A percentile compares a stretch with the other conserved stretches of the same genome.
Evolutionary conservation across 495 filamentous ascomycete genomes (phyloP).

Genomic region (Penicillium canescens): DNA sequence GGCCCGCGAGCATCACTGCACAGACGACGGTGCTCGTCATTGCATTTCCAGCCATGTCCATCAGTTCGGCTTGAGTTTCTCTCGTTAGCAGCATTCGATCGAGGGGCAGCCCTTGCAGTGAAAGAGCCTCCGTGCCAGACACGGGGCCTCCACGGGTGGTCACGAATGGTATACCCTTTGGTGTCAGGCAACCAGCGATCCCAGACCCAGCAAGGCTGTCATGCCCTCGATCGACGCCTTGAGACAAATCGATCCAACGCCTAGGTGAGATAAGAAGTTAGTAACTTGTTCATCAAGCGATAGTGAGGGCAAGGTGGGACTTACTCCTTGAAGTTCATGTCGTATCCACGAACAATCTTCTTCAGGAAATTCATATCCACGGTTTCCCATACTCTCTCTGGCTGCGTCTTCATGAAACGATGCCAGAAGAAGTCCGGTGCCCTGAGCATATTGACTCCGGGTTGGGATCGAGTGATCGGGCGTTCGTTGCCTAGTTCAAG

Average conservation of each 20-base stretch:
- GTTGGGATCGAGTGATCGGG: conserved; percentile 58
- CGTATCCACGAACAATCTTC: conserved; percentile 44
- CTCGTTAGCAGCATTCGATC: conserved; percentile 60
- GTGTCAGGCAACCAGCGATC: conserved; percentile 70
- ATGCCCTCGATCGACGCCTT: conserved; percentile 66
- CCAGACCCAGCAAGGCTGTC: conserved; percentile 50
- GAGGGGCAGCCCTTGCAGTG: conserved; percentile 71
- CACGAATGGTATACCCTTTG: conserved; percentile 61
- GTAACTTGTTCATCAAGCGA: not conserved
- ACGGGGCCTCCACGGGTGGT: conserved; percentile 64
- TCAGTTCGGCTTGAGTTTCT: conserved; percentile 64
- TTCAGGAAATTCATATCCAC: conserved; percentile 63
- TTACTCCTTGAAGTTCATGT: conserved; percentile 65
- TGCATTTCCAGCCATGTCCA: conserved; percentile 79
- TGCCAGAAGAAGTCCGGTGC: conserved; percentile 58
- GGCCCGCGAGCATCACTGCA: conserved; percentile 54
- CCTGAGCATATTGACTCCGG: conserved; percentile 43
- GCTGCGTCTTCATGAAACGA: conserved; percentile 44
- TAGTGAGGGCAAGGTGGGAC: conserved; percentile 1
- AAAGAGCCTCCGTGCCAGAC: conserved; percentile 64
- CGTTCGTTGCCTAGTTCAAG: conserved; percentile 50
- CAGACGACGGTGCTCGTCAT: conserved; percentile 80
- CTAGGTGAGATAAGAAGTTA: conserved; percentile 25
- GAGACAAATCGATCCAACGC: conserved; percentile 66
- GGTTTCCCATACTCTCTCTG: conserved; percentile 64